Conservation (phyloP, 768 basidiomycete genomes). For the Dendrothele bispora region DNA sequence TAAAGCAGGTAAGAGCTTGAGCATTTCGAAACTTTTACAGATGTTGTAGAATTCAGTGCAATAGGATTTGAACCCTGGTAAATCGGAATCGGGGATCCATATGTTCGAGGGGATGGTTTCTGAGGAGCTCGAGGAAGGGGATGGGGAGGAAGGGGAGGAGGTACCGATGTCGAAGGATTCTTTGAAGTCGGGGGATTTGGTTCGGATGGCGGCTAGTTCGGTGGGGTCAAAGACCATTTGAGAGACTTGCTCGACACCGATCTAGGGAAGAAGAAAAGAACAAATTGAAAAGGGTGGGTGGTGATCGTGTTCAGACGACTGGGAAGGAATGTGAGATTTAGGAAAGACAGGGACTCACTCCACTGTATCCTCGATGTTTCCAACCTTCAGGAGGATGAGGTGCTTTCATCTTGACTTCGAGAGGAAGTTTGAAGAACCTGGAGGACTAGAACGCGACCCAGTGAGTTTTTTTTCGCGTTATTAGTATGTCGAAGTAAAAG, state of each 20-base stretch:
- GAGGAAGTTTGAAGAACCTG: constrained; percentile 20
- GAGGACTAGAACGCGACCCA: constrained; percentile 10
- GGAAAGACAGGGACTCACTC: too few species aligned
- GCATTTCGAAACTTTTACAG: constrained; percentile 30
- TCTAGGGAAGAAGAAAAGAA: constrained; percentile 1
- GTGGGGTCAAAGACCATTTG: constrained; percentile 24
- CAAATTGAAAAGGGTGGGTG: not conserved
- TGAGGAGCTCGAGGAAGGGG: constrained; percentile 11
- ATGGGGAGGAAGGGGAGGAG: too few species aligned
- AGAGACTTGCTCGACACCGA: constrained; percentile 22
- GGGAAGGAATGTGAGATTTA: too few species aligned
- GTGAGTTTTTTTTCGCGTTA: not conserved
- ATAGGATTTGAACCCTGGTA: constrained; percentile 36
- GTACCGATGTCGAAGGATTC: constrained; percentile 38
- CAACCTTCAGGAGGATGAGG: constrained; percentile 24
- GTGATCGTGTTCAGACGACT: not conserved
- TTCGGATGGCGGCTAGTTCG: constrained; percentile 23
- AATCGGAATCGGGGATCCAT: constrained; percentile 33
- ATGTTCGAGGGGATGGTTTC: constrained; percentile 33
- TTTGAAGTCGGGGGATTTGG: constrained; percentile 31
- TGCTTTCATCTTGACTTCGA: constrained; percentile 22
- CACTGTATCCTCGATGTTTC: constrained; percentile 26
- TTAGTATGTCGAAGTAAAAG: not conserved
- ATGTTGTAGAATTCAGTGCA: constrained; percentile 33
- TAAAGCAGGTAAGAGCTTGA: constrained; percentile 31